Evolutionary conservation across 306 rosid genomes (phyloP), one percentile per base, ranked within the genome.

Genomic region (Quercus suber): DNA sequence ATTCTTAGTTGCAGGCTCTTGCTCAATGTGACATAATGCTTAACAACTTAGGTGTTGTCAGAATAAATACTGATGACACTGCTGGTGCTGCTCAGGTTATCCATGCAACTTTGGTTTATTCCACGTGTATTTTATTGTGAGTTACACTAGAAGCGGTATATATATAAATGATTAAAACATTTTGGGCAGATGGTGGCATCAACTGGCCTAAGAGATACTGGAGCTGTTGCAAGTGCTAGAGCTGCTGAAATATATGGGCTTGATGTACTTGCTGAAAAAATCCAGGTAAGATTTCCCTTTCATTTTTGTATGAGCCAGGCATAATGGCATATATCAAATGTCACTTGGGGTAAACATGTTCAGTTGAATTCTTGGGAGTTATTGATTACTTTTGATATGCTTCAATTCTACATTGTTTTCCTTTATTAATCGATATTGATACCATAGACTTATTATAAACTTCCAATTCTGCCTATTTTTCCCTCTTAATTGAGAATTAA

Each of bases 81-180:
- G 98, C 98, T 21, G 90, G 78, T 45, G 93, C 98, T 79, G 98
- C 98, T 20, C 84, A 90, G 97, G 98, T 92, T 68, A 58, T 79
- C 75, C 33, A 60, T 84, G 49, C 37, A 57, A 76, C 68, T 57
- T 79, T 82, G 81, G 73, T 37, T 65, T 70, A 53, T 23, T 79
- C 31, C 57, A 28, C 76, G 4, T 45, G 27, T 69, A 73, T 45
- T 78, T 33, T 30, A 51, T 63, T 63, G 41, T 83, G 45, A 74
- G 76, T 71, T 63, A 58, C 64, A 74, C 73, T 73, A 56, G 59
- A 76, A 70, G 7, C 21, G 74, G 73, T 68, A 27, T 69, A 31
- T 74, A 35, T 23, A 23, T 68, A 82, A 82, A 88, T 69, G 51
- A 41, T 69, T 81, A 4, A 59, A 74, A 61, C 71, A 41, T 75